Evolutionary conservation across 352 stramenopile species (phyloP), one percentile per base, ranked within the genome.

Genomic region (Phytophthora sp.): DNA sequence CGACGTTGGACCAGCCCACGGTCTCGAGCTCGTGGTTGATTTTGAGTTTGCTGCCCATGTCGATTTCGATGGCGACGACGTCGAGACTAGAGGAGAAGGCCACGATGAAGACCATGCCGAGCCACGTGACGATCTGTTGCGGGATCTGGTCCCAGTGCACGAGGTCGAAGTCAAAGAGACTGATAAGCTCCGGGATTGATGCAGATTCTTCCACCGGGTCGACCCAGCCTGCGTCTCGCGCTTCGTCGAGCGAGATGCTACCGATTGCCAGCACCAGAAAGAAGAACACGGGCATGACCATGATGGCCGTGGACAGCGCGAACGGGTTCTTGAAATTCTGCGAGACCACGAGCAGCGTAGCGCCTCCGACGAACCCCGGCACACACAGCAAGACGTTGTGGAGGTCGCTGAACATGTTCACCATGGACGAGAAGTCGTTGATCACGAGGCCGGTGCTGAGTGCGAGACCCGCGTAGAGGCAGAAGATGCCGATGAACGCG

Each of bases 71-170:
- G 2, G 97, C 95, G 0, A 95, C 95, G 9, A 99, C 90, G 71
- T 99, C 97, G 3, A 99, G 76, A 37, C 85, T 98, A 27, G 91
- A 98, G 2, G 89, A 98, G 57, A 99, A 97, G 5, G 96, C 92
- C 0, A 99, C 97, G 8, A 99, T 96, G 65, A 98, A 96, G 59
- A 98, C 96, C 96, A 99, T 99, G 15, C 90, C 49, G 31, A 99
- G 43, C 66, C 95, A 89, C 43, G 91, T 98, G 12, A 95, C 79
- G 27, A 97, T 51, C 58, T 99, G 82, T 26, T 76, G 75, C 20
- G 93, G 94, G 35, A 99, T 64, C 21, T 82, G 72, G 60, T 79
- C 93, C 61, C 93, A 98, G 62, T 96, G 65, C 10, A 99, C 88
- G 52, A 92, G 77, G 18, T 53, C 44, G 53, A 98, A 96, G 67